Evolutionary conservation across 176 grass and related monocot genomes (phyloP), one percentile per base, ranked within the genome.

Genomic region (Rhynchospora breviuscula): DNA sequence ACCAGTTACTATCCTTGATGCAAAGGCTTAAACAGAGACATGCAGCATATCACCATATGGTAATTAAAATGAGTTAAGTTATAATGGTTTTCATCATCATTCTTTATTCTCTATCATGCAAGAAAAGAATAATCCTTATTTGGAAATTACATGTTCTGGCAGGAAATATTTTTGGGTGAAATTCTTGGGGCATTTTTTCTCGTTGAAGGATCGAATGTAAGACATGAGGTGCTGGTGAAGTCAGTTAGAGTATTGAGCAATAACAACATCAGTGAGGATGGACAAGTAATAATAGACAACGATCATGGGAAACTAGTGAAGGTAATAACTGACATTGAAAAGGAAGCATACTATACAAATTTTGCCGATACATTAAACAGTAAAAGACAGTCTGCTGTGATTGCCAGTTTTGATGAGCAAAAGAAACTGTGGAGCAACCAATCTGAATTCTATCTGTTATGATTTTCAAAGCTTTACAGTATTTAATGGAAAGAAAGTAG

Each of bases 141-240:
- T 67, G 7, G 35, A 57, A 21, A 18, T 67, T 19, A 43, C 78
- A 47, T 53, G 8, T 29, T 22, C 19, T 85, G 18, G 7, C 78
- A 97, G 91, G 88, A 88, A 71, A 97, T 93, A 47, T 97, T 97
- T 90, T 84, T 88, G 61, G 94, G 94, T 21, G 94, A 97, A 90
- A 56, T 97, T 72, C 88, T 92, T 89, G 90, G 92, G 23, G 91
- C 90, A 56, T 86, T 94, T 80, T 92, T 83, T 83, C 86, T 97
- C 8, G 84, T 92, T 12, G 88, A 97, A 64, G 75, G 82, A 35
- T 81, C 81, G 10, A 88, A 87, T 47, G 46, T 97, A 59, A 83
- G 79, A 65, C 65, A 67, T 62, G 68, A 49, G 48, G 18, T 88
- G 40, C 53, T 83, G 81, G 7, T 70, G 47, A 89, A 87, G 69